Evolutionary conservation across 208 protist genomes (phyloP).

Genomic region (Trypanosoma avium): DNA sequence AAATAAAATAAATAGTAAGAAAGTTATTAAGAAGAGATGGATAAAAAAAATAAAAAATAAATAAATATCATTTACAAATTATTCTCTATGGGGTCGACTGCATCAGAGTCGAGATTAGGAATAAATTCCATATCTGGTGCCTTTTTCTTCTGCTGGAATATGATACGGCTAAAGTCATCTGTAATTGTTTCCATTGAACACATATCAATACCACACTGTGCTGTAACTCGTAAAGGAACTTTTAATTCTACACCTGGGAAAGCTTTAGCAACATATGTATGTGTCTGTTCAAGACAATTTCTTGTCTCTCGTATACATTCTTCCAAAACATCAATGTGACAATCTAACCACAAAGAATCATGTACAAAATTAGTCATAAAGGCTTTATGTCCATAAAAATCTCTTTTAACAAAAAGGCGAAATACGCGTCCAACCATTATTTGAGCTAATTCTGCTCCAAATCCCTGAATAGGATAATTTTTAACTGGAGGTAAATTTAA

Average conservation of each 20-base stretch:
- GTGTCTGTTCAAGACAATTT: conserved; percentile 54
- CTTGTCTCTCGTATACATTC: conserved; percentile 66
- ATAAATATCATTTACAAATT: conserved; percentile 13
- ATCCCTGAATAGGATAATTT: conserved; percentile 91
- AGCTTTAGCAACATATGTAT: conserved; percentile 68
- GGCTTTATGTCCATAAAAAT: conserved; percentile 69
- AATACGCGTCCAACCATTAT: conserved; percentile 88
- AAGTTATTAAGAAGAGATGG: too few species aligned
- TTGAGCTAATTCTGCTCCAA: conserved; percentile 87
- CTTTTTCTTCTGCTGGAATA: conserved; percentile 15
- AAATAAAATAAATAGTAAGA: too few species aligned
- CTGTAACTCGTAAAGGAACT: conserved; percentile 69
- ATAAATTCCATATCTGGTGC: conserved; percentile 14
- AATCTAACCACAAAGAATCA: conserved; percentile 91
- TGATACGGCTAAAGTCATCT: conserved; percentile 42
- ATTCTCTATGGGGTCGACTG: conserved; percentile 21
- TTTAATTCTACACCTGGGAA: conserved; percentile 73
- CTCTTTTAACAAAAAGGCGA: conserved; percentile 59
- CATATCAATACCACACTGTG: conserved; percentile 79
- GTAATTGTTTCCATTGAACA: conserved; percentile 64
- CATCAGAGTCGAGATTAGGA: conserved; percentile 17
- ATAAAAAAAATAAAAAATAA: too few species aligned
- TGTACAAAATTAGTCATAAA: conserved; percentile 89
- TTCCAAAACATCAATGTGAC: conserved; percentile 73
- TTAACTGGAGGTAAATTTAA: conserved; percentile 83